These are phyloP conservation scores for Aspergillus aculeatus DNA, from an alignment of 2,329 filamentous ascomycete species.

Conservation along the genomic window DNA sequence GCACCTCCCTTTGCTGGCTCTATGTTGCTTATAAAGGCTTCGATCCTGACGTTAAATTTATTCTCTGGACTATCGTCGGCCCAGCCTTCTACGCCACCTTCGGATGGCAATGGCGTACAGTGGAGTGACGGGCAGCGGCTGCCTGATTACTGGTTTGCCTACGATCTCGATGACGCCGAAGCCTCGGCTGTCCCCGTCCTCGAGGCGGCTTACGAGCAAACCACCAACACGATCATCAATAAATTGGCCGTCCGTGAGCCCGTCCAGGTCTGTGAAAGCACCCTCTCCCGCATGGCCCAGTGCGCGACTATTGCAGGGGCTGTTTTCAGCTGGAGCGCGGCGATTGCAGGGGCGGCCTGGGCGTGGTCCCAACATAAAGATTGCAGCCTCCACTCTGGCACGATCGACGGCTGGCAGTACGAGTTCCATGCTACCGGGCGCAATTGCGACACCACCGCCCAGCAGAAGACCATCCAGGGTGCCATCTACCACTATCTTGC, in stretches of 20 bases:
- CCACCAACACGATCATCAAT: not conserved
- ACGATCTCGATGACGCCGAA: not conserved
- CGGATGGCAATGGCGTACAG: not conserved
- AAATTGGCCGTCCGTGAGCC: not conserved
- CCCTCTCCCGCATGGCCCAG: not conserved
- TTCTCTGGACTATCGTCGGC: not conserved
- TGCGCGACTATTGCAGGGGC: not conserved
- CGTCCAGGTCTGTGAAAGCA: not conserved
- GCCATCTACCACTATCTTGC: conserved; percentile 8
- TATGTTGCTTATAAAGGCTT: not conserved
- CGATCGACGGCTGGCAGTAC: not conserved
- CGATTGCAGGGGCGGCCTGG: not conserved
- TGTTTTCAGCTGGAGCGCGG: not conserved
- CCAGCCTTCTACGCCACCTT: not conserved
- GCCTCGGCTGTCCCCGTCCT: not conserved
- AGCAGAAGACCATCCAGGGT: conserved; percentile 5
- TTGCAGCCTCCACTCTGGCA: not conserved
- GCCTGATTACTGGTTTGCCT: not conserved
- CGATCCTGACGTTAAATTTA: not conserved
- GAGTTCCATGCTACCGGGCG: conserved; percentile 2
- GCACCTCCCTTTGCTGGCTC: not conserved
- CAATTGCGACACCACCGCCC: conserved; percentile 9
- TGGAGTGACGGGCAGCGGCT: not conserved
- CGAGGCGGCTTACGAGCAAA: not conserved
- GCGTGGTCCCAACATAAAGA: not conserved